Percentiles rank a stretch among this genome's conserved stretches.
Evolutionary conservation across 768 basidiomycete species (phyloP).

Genomic region (Brasilioporus rufonigricans): DNA sequence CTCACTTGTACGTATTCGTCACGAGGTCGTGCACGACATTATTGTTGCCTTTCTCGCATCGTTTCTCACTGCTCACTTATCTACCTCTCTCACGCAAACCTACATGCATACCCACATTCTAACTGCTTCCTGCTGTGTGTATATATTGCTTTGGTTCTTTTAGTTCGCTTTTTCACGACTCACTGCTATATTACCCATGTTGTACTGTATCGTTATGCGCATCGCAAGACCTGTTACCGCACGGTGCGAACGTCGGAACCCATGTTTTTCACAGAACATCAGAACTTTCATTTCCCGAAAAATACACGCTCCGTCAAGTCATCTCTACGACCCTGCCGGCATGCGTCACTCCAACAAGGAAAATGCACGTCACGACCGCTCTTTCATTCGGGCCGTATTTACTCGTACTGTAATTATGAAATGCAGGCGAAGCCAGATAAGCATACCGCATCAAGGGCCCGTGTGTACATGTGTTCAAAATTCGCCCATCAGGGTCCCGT

Average conservation of each 20-base stretch:
- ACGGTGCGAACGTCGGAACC: not conserved
- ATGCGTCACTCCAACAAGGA: conserved; percentile 4
- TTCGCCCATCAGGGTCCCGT: not conserved
- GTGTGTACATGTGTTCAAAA: not conserved
- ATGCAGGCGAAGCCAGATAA: conserved; percentile 2
- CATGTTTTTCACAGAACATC: not conserved
- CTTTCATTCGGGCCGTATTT: not conserved
- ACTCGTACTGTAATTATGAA: conserved; percentile 8
- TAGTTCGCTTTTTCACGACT: conserved; percentile 1
- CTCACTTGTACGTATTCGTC: conserved; percentile 26
- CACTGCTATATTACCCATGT: conserved; percentile 17
- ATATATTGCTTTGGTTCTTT: conserved; percentile 12
- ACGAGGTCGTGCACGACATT: conserved; percentile 19
- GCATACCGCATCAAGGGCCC: not conserved
- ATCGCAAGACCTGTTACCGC: not conserved
- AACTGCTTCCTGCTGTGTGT: conserved; percentile 6
- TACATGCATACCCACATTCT: conserved; percentile 21
- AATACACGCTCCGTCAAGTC: not conserved
- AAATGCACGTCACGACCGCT: not conserved
- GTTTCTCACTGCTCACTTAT: conserved; percentile 10
- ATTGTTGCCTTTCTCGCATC: conserved; percentile 3
- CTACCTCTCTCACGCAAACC: conserved; percentile 18
- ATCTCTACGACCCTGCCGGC: conserved; percentile 14
- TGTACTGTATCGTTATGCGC: conserved; percentile 21
- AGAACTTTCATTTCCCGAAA: conserved; percentile 13